Evolutionary conservation across 2,329 filamentous ascomycete species (phyloP).

Genomic region (Aureobasidium sp.): DNA sequence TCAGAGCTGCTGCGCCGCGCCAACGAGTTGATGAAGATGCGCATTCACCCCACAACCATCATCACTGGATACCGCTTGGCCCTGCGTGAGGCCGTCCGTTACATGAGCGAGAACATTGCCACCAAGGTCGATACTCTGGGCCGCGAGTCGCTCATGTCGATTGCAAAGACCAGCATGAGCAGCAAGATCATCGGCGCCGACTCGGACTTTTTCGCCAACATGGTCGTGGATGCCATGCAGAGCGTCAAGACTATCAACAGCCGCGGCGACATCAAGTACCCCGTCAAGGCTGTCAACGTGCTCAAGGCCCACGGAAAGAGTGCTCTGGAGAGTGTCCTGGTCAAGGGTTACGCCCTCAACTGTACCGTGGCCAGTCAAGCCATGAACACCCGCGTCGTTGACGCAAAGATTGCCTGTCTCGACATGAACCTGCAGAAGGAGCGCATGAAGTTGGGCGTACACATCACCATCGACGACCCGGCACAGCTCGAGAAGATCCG

Average conservation of each 20-base stretch:
- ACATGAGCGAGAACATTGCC: conserved; percentile 97
- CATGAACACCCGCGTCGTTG: conserved; percentile 85
- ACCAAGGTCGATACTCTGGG: conserved; percentile 89
- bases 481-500: conserved; percentile 96
- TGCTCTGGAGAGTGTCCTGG: conserved; percentile 73
- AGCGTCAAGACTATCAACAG: conserved; percentile 91
- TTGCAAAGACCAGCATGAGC: conserved; percentile 98
- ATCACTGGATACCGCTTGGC: conserved; percentile 97
- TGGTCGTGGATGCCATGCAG: conserved; percentile 94
- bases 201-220: conserved; percentile 92
- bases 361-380: conserved; percentile 98
- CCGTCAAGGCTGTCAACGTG: conserved; percentile 97
- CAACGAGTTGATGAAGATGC: conserved; percentile 99
- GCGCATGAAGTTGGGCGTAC: conserved; percentile 96
- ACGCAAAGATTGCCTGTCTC: conserved; percentile 92
- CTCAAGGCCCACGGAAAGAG: conserved; percentile 97
- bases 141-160: conserved; percentile 82
- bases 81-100: conserved; percentile 91
- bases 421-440: conserved; percentile 99
- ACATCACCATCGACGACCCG: conserved; percentile 96
- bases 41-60: conserved; percentile 98
- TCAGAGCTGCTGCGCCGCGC: conserved; percentile 86
- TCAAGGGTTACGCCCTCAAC: conserved; percentile 96
- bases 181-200: conserved; percentile 97
- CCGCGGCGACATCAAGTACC: conserved; percentile 87